Base-by-base conservation (phyloP, 805 yeast genomes). In the Dipodascus geniculatus region DNA sequence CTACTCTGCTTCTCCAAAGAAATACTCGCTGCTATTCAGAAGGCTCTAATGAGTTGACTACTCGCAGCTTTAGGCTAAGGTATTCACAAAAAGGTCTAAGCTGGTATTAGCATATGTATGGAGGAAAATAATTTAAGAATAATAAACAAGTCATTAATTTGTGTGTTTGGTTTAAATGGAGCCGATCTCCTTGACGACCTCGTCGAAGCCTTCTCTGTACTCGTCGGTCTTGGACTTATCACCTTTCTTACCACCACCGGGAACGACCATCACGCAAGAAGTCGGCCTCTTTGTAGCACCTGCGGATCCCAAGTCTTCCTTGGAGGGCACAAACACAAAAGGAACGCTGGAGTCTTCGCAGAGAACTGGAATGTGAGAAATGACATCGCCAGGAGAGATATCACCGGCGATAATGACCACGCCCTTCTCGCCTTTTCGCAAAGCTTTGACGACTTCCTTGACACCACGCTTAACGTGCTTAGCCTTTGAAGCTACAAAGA, bases 221-320 rank as follows among this genome's bases (percentile, higher is more conserved):
- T 91, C 97, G 58, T 80, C 87, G 59, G 88, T 80, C 68, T 81
- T 79, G 55, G 79, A 76, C 61, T 79, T 79, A 55, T 74, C 78
- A 62, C 81, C 83, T 65, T 86, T 79, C 71, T 81, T 80, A 56
- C 90, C 89, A 54, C 96, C 95, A 55, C 96, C 96, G 63, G 99
- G 99, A 53, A 90, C 93, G 63, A 93, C 80, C 88, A 93, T 87
- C 28, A 93, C 96, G 70, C 96, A 90, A 42, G 97, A 88, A 42
- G 99, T 93, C 62, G 99, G 98, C 78, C 99, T 85, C 77, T 93
- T 93, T 55, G 99, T 93, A 57, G 97, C 96, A 67, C 98, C 98
- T 23, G 99, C 99, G 58, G 96, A 86, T 35, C 99, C 99, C 61
- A 93, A 79, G 68, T 93, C 98, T 75, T 93, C 97, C 74, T 93